Evolutionary conservation across 371 early-diverging fungal genomes (phyloP).

Genomic region (Mortierella sp.): DNA sequence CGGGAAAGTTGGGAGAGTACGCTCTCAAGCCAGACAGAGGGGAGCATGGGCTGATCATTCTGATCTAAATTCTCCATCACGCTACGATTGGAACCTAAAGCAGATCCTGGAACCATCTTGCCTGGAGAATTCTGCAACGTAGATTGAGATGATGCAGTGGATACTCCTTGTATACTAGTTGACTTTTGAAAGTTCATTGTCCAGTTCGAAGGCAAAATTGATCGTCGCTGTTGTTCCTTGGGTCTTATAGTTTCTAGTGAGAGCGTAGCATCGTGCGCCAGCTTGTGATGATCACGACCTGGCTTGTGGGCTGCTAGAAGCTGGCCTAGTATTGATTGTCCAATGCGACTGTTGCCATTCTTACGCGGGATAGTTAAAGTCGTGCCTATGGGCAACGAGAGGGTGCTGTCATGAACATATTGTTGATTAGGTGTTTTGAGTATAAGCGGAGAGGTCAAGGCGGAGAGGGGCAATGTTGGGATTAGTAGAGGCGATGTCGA

Average conservation of each 20-base stretch:
- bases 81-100: neutral
- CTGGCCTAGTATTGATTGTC: conserved; percentile 50
- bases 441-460: conserved; percentile 6
- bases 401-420: conserved; percentile 37
- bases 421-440: conserved; percentile 28
- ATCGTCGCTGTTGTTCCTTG: conserved; percentile 49
- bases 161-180: conserved; percentile 6
- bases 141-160: conserved; percentile 1
- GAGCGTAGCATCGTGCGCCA: conserved; percentile 26
- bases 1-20: conserved; percentile 37
- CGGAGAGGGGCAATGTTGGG: conserved; percentile 18
- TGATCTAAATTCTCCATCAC: conserved; percentile 35
- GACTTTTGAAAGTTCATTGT: conserved; percentile 22
- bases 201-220: conserved; percentile 40
- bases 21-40: conserved; percentile 46
- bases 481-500: conserved; percentile 26
- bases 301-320: conserved; percentile 39
- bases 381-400: conserved; percentile 31
- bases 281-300: conserved; percentile 30
- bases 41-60: conserved; percentile 26
- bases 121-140: neutral
- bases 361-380: conserved; percentile 35
- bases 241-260: conserved; percentile 52
- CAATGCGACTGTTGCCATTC: conserved; percentile 29
- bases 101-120: neutral